These are phyloP conservation scores for Aschersonia sp. DNA, from an alignment of 2,329 filamentous ascomycete genomes.

Conservation along the genomic window DNA sequence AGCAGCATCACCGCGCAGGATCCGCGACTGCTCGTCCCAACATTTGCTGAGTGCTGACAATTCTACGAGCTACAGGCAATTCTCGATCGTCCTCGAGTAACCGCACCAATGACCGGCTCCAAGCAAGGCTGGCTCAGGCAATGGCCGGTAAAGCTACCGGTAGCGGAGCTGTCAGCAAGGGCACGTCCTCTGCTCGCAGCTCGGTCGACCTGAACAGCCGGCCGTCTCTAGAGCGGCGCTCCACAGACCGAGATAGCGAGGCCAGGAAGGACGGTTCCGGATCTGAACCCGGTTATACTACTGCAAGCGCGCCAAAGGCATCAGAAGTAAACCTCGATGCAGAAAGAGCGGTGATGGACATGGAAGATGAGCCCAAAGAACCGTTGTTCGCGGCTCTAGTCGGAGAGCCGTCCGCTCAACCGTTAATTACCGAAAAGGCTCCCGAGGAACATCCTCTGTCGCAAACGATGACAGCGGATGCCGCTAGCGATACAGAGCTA, in stretches of 20 bases:
- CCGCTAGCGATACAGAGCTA: conserved; percentile 1
- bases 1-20: background rate
- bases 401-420: no score
- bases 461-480: background rate
- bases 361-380: no score
- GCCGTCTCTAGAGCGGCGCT: conserved; percentile 13
- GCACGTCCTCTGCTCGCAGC: conserved; percentile 16
- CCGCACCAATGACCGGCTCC: conserved; percentile 64
- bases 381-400: no score
- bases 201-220: conserved; percentile 19
- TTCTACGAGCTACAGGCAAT: conserved; percentile 12
- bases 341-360: no score
- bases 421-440: no score
- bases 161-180: conserved; percentile 28
- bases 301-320: background rate
- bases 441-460: background rate
- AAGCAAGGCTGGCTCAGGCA: conserved; percentile 79
- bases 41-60: no score
- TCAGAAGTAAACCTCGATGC: no score
- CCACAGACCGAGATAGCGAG: conserved; percentile 9
- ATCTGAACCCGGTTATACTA: background rate
- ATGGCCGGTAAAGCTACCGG: conserved; percentile 52
- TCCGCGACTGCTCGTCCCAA: no score
- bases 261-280: background rate
- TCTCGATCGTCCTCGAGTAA: conserved; percentile 51